Conservation (phyloP, 179 eudicot genomes). For the Gypsophila paniculata region DNA sequence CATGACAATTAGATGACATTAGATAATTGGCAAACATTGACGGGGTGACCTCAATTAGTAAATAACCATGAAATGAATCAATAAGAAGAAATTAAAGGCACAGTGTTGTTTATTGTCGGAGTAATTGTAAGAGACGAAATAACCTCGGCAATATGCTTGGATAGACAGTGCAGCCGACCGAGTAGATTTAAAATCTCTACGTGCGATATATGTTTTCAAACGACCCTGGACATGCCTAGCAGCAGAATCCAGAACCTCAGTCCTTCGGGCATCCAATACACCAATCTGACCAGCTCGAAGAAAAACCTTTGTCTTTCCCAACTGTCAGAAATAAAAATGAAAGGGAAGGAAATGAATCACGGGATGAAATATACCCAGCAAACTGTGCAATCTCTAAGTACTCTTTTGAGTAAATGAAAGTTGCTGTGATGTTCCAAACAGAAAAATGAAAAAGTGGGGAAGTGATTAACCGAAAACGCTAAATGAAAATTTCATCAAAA, state of each 20-base stretch:
- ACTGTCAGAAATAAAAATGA: slow-evolving; percentile 35
- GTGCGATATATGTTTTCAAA: slow-evolving; percentile 67
- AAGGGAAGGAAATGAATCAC: not conserved
- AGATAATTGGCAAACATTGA: not conserved
- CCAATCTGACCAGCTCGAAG: slow-evolving; percentile 97
- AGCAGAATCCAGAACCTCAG: slow-evolving; percentile 81
- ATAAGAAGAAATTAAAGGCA: not conserved
- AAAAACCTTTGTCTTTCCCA: slow-evolving; percentile 92
- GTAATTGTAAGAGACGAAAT: not conserved
- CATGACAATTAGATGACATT: not conserved
- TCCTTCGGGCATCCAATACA: slow-evolving; percentile 76
- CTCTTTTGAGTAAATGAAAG: not conserved
- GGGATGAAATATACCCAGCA: not conserved
- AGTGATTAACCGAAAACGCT: not conserved
- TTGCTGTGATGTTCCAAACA: not conserved
- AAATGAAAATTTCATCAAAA: not conserved
- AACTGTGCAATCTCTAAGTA: not conserved
- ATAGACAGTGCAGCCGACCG: slow-evolving; percentile 60
- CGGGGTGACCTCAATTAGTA: not conserved
- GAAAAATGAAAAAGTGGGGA: not conserved
- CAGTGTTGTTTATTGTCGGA: not conserved
- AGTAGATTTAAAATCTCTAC: slow-evolving; percentile 49
- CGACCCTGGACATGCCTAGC: slow-evolving; percentile 74
- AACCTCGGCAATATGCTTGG: slow-evolving; percentile 94
- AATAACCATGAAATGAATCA: not conserved